Evolutionary conservation across 1,284 basidiomycete genomes (phyloP), one percentile per base, ranked within the genome.

Genomic region (Papiliotrema flavescens): DNA sequence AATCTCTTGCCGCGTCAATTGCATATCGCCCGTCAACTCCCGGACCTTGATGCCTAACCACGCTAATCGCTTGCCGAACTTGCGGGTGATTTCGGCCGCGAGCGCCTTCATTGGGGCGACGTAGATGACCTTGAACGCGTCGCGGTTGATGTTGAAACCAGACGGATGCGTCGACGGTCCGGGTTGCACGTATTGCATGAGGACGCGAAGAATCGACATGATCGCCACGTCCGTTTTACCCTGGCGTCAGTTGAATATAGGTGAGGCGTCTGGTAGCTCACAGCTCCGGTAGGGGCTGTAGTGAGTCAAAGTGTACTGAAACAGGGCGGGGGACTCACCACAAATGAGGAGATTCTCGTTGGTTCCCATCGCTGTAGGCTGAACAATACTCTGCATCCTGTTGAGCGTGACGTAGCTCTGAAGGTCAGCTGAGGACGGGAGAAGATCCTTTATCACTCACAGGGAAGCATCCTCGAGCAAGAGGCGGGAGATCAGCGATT

Each of bases 161-260:
- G 65, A 69, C 41, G 70, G 62, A 60, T 53, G 82, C 70, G 42
- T 61, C 23, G 64, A 69, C 64, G 66, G 71, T 0, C 70, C 64
- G 5, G 78, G 73, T 50, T 84, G 80, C n/a, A 71, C 46, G 72
- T 90, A 83, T 65, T 89, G 90, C 53, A 85, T 80, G 49, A 98
- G 80, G 20, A 94, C 89, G 22, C 93, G 88, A 49, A 98, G 81
- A 56, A 99, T 89, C 1, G 90, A 83, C 67, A 99, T 81, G 86
- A 98, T 91, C 0, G 96, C 96, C 0, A 99, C 90, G 73, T 98
- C 96, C 0, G 96, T 99, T 89, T 99, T 98, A 78, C 96, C 96
- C 88, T 94, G 32, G 24, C 24, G 53, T 26, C 39, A 51, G 37
- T 28, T n/a, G 49, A 57, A 57, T 37, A 65, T 24, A 51, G 52